phyloP scores from a whole-genome alignment of 2,329 filamentous ascomycete species.

The Xylaria digitata region DNA sequence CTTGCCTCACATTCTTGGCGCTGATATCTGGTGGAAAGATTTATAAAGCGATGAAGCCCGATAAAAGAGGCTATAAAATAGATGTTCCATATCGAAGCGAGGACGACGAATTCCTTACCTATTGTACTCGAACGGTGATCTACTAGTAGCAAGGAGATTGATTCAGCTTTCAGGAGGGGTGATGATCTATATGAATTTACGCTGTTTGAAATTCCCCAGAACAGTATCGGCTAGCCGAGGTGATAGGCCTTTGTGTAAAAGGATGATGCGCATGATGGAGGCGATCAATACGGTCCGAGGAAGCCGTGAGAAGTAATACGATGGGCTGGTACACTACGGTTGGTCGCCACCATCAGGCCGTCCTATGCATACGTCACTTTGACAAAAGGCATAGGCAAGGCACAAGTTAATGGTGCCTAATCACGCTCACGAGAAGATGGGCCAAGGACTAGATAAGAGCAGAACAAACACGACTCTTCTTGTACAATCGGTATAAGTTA shows the following conservation, averaged over 20 bases:
- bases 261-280: not conserved
- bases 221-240: not conserved
- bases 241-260: not conserved
- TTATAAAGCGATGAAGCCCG: conserved; percentile 6
- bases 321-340: too few relatives aligned
- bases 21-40: conserved; percentile 33
- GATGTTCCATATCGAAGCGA: not conserved
- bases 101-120: not conserved
- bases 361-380: too few relatives aligned
- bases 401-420: too few relatives aligned
- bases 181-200: not conserved
- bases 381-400: too few relatives aligned
- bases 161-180: not conserved
- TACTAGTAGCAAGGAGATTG: not conserved
- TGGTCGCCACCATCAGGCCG: too few relatives aligned
- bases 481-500: too few relatives aligned
- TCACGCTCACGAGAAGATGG: too few relatives aligned
- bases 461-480: too few relatives aligned
- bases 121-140: not conserved
- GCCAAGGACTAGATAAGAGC: too few relatives aligned
- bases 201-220: not conserved
- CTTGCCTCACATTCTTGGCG: conserved; percentile 43
- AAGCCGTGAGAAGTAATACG: too few relatives aligned
- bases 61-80: not conserved
- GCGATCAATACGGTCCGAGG: too few relatives aligned